Evolutionary conservation across 2,329 filamentous ascomycete genomes (phyloP).

Genomic region (Stromatinia cepivora): DNA sequence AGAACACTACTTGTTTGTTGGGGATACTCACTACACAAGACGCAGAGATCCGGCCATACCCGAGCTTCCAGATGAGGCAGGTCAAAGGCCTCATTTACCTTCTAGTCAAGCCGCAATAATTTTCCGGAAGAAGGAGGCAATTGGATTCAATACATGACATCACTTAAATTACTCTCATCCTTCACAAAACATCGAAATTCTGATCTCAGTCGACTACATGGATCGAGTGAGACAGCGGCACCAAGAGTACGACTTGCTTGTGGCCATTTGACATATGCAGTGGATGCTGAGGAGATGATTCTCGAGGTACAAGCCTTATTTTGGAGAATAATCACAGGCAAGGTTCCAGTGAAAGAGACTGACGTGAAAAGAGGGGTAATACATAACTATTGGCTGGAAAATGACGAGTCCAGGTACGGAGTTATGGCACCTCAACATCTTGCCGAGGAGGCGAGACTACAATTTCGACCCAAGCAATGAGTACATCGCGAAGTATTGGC

Average conservation of each 20-base stretch:
- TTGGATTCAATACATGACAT: constrained; percentile 44
- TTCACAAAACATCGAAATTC: constrained; percentile 42
- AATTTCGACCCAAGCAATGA: constrained; percentile 28
- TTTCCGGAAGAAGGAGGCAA: constrained; percentile 44
- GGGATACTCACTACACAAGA: constrained; percentile 49
- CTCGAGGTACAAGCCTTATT: constrained; percentile 42
- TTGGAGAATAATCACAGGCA: constrained; percentile 39
- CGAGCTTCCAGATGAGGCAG: constrained; percentile 33
- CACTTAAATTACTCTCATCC: constrained; percentile 41
- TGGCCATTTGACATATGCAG: constrained; percentile 44
- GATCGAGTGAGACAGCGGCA: constrained; percentile 29
- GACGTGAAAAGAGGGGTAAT: constrained; percentile 39
- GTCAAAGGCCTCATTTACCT: constrained; percentile 28
- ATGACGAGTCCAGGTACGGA: constrained; percentile 40
- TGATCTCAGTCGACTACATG: constrained; percentile 30
- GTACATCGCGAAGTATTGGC: constrained; percentile 9
- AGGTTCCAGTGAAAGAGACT: constrained; percentile 41
- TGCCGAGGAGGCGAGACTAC: constrained; percentile 36
- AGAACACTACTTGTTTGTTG: constrained; percentile 48
- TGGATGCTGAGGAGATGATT: constrained; percentile 44
- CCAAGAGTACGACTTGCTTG: constrained; percentile 39
- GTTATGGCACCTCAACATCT: constrained; percentile 43
- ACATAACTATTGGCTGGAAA: constrained; percentile 43
- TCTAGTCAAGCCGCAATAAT: constrained; percentile 41
- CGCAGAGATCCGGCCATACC: constrained; percentile 36